Conservation (phyloP, 441 rosid species). For the Adansonia grandidieri region DNA sequence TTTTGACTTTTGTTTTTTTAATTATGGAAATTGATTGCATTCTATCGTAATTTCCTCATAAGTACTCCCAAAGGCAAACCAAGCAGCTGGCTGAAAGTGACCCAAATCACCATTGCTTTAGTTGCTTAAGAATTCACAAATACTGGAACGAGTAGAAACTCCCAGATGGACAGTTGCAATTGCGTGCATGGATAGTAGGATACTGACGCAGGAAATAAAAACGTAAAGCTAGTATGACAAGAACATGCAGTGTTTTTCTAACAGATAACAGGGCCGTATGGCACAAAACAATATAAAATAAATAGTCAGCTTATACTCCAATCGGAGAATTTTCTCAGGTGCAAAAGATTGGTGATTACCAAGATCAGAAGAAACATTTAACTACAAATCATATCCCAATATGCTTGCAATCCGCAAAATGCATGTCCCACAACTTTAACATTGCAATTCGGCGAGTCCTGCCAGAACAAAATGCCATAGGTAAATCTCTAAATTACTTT, state of each 20-base stretch:
- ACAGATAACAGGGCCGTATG: slow-evolving; percentile 36
- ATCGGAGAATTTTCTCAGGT: slow-evolving; percentile 18
- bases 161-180: background rate
- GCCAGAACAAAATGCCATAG: slow-evolving; percentile 27
- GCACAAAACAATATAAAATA: slow-evolving; percentile 17
- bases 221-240: background rate
- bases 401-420: slow-evolving; percentile 24
- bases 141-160: background rate
- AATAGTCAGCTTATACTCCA: slow-evolving; percentile 23
- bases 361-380: slow-evolving; percentile 19
- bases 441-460: slow-evolving; percentile 31
- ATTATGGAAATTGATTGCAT: no score
- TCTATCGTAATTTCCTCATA: no score
- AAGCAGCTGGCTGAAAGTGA: background rate
- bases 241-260: background rate
- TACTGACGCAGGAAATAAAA: background rate
- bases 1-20: no score
- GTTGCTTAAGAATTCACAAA: background rate
- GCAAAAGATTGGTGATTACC: slow-evolving; percentile 33
- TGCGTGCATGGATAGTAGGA: background rate
- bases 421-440: background rate
- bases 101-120: background rate
- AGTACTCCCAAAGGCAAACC: background rate
- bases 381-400: slow-evolving; percentile 4
- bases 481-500: background rate